Evolutionary conservation across 768 basidiomycete genomes (phyloP).

Genomic region (Coprinopsis sp.): DNA sequence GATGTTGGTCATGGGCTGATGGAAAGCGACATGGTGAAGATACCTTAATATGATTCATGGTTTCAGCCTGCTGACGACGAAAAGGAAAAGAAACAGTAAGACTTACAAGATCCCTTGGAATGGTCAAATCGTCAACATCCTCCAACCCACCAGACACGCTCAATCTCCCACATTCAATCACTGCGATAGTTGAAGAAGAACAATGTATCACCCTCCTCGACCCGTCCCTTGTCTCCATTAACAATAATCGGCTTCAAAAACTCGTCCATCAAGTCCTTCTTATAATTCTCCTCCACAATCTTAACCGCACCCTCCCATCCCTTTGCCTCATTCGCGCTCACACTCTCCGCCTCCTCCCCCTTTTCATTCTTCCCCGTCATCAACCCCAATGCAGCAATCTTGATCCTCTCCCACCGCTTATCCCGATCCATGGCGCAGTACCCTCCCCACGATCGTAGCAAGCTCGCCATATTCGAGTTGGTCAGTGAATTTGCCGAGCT

Average conservation of each 20-base stretch:
- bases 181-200: conserved; percentile 99
- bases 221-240: conserved; percentile 69
- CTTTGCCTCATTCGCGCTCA: conserved; percentile 9
- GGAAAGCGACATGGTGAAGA: conserved; percentile 93
- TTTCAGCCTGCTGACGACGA: not conserved
- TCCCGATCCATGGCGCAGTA: conserved; percentile 98
- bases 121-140: conserved; percentile 76
- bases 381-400: conserved; percentile 83
- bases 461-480: conserved; percentile 77
- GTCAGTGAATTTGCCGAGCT: conserved; percentile 72
- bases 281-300: conserved; percentile 71
- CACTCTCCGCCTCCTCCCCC: conserved; percentile 23
- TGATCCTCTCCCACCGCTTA: conserved; percentile 93
- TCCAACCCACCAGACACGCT: conserved; percentile 75
- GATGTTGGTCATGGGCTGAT: conserved; percentile 90
- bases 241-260: conserved; percentile 94
- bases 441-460: no score
- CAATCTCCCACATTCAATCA: conserved; percentile 93
- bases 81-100: not conserved
- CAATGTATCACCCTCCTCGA: conserved; percentile 84
- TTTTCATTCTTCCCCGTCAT: conserved; percentile 63
- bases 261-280: conserved; percentile 87
- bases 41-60: conserved; percentile 53
- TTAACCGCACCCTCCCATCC: conserved; percentile 56
- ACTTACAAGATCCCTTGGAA: conserved; percentile 78